phyloP scores from a whole-genome alignment of 805 yeast genomes.

The Candida succiphila region DNA sequence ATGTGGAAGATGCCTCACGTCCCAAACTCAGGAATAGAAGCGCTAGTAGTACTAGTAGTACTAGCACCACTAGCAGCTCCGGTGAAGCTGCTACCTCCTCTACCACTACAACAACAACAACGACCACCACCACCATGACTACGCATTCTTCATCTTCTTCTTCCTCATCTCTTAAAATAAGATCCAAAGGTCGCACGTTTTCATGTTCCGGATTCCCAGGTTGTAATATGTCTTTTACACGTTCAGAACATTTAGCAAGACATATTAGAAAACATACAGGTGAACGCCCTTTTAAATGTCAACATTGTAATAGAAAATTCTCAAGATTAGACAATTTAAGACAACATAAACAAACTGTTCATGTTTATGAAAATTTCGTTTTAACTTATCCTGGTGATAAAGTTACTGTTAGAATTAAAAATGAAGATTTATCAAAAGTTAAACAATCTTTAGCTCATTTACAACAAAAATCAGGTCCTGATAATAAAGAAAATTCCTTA shows the following conservation, averaged over 20 bases:
- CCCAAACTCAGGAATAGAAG: neutral
- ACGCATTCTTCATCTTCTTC: neutral
- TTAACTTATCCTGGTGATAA: slow-evolving; percentile 23
- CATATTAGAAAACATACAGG: slow-evolving; percentile 93
- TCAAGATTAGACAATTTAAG: slow-evolving; percentile 80
- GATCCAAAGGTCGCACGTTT: slow-evolving; percentile 56
- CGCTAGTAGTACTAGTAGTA: neutral
- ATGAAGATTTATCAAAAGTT: slow-evolving; percentile 7
- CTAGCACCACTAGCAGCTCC: neutral
- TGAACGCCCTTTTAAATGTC: slow-evolving; percentile 85
- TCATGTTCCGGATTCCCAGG: slow-evolving; percentile 82
- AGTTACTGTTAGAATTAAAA: slow-evolving; percentile 18
- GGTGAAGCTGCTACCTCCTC: no score
- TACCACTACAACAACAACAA: neutral
- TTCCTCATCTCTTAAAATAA: slow-evolving; percentile 17
- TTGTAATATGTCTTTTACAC: slow-evolving; percentile 80
- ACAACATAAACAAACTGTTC: slow-evolving; percentile 86
- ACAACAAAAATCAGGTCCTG: neutral
- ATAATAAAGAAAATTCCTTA: neutral
- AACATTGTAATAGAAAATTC: slow-evolving; percentile 69
- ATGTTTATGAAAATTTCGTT: slow-evolving; percentile 37
- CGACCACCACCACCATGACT: neutral
- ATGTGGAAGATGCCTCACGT: neutral
- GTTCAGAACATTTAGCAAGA: slow-evolving; percentile 87
- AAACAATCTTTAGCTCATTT: neutral